These are phyloP conservation scores for Lactarius hengduanensis DNA, from an alignment of 768 basidiomycete species.

Conservation along the genomic window DNA sequence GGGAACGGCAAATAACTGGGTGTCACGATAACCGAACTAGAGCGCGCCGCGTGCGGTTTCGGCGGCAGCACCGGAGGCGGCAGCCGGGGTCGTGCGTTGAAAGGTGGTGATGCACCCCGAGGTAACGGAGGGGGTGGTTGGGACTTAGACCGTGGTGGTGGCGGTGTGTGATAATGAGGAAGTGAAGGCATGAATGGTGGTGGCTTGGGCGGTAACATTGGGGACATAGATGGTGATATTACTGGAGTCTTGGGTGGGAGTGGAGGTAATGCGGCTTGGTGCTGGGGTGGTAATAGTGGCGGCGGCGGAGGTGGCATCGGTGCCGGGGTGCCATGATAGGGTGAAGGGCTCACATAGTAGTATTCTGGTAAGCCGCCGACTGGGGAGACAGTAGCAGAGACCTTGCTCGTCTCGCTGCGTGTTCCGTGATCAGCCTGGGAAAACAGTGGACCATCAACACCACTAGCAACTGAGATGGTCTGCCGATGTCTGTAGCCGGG, in stretches of 20 bases:
- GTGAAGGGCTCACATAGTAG: conserved; percentile 10
- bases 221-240: conserved; percentile 13
- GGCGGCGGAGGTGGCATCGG: background rate
- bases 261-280: conserved; percentile 11
- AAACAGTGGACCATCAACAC: background rate
- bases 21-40: background rate
- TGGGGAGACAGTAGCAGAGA: background rate
- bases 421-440: background rate
- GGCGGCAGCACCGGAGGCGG: conserved; percentile 4
- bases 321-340: conserved; percentile 1
- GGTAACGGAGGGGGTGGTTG: conserved; percentile 10
- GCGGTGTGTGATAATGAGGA: background rate
- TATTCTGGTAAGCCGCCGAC: background rate
- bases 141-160: background rate
- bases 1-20: background rate
- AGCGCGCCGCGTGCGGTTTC: conserved; percentile 11
- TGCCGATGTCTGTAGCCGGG: conserved; percentile 12
- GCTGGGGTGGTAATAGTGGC: background rate
- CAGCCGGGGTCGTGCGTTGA: background rate
- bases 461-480: background rate
- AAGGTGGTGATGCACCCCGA: background rate
- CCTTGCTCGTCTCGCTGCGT: background rate
- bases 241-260: conserved; percentile 20
- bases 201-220: conserved; percentile 13
- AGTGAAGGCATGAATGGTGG: conserved; percentile 2